Percentiles rank a stretch among this genome's conserved stretches.
Evolutionary conservation across 352 stramenopile species (phyloP).

Genomic region (Phytophthora colocasiae): DNA sequence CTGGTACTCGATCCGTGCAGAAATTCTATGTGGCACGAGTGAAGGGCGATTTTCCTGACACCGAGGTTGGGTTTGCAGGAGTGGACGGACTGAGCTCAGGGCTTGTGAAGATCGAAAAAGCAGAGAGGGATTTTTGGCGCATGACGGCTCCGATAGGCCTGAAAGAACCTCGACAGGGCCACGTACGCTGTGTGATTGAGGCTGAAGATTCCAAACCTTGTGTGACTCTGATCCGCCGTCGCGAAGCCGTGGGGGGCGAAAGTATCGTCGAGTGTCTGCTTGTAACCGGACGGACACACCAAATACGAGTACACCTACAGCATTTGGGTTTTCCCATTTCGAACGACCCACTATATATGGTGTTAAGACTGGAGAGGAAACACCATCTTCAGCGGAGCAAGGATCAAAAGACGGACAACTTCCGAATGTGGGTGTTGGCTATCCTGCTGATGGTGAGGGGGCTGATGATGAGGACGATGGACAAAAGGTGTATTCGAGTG

Average conservation of each 20-base stretch:
- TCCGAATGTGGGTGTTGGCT: not conserved
- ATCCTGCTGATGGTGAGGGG: not conserved
- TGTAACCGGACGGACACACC: slow-evolving; percentile 94
- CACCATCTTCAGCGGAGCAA: not conserved
- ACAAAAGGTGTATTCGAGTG: slow-evolving; percentile 28
- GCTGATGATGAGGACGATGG: slow-evolving; percentile 18
- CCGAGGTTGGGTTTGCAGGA: slow-evolving; percentile 11
- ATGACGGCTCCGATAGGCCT: slow-evolving; percentile 51
- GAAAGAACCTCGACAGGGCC: slow-evolving; percentile 30
- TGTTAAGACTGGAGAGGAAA: slow-evolving; percentile 1
- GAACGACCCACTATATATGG: slow-evolving; percentile 96
- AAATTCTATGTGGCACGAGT: slow-evolving; percentile 70
- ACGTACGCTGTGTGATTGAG: slow-evolving; percentile 34
- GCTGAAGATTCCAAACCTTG: slow-evolving; percentile 41
- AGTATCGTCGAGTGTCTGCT: slow-evolving; percentile 92
- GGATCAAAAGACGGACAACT: not conserved
- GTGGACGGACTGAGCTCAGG: slow-evolving; percentile 20
- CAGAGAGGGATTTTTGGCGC: slow-evolving; percentile 37
- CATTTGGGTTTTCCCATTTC: slow-evolving; percentile 89
- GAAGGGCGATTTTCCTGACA: slow-evolving; percentile 47
- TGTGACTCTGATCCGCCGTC: slow-evolving; percentile 50
- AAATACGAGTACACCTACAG: slow-evolving; percentile 96
- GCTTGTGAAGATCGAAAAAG: slow-evolving; percentile 23
- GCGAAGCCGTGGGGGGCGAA: slow-evolving; percentile 29
- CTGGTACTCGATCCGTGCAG: slow-evolving; percentile 39